Base-by-base conservation (phyloP, 2,329 filamentous ascomycete genomes). In the Penicillium sp. region DNA sequence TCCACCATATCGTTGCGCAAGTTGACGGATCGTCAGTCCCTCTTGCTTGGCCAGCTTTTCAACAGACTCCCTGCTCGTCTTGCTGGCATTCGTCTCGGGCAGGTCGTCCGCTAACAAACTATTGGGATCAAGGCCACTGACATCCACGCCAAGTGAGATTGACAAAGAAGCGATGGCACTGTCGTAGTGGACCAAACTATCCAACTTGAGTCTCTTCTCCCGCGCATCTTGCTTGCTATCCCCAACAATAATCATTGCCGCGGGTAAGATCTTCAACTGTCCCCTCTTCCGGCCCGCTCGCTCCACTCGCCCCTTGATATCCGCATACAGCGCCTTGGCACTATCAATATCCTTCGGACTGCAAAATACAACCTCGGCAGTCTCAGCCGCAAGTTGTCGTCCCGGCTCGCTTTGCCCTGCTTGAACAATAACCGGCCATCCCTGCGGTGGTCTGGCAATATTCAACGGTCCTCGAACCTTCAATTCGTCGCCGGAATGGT, bases 401-500 rank as follows among this genome's bases (percentile, higher is more conserved):
- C 76, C 77, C 0, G 75, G 75, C 45, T 78, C 76, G 0, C 74
- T 77, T 56, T 78, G 75, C 0, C 77, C 76, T 2, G 76, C 77
- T 49, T 79, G 76, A 1, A 78, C 73, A 51, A 79, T 78, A 0
- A 79, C 76, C 0, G 77, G 77, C 75, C 75, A 78, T 0, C 77
- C 77, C 53, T 79, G 76, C 1, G 76, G 70, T 0, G 77, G 75
- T 0, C 76, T 64, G 0, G 75, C 76, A 45, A 79, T 78, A 49
- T 78, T 78, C 45, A 79, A 54, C 3, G 76, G 76, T 0, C 75
- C 75, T 3, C 67, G 64, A 1, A 77, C 74, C 45, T 71, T 66
- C 24, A 77, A 61, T 28, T 72, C 67, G 3, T 75, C 70, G 0
- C 77, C 77, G 29, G 67, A 65, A 59, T 80, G 77, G 54, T 79